These are phyloP conservation scores for Desmodesmus armatus DNA, from an alignment of 139 green algal species.

Conservation along the genomic window DNA sequence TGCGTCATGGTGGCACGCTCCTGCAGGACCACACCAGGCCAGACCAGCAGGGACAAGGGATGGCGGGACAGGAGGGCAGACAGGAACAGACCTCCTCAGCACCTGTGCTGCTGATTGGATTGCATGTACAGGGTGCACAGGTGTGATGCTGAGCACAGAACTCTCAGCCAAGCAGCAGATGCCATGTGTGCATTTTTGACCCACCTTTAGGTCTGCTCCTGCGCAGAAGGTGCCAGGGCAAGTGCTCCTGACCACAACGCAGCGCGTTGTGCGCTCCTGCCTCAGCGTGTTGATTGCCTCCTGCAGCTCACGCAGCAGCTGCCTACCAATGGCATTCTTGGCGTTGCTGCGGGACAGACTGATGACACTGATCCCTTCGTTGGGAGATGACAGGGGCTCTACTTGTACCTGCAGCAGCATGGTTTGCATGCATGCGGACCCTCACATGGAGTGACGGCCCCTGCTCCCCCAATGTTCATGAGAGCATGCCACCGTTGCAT, in stretches of 20 bases:
- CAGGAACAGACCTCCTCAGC: too few species aligned
- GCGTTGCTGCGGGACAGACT: constrained; percentile 68
- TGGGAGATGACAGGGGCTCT: constrained; percentile 64
- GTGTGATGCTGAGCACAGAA: neutral
- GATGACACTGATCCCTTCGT: constrained; percentile 78
- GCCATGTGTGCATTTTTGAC: neutral
- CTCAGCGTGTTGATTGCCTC: constrained; percentile 69
- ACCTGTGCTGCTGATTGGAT: too few species aligned
- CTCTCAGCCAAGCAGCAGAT: neutral
- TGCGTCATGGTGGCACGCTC: constrained; percentile 81
- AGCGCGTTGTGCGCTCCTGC: constrained; percentile 75
- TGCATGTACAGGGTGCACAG: neutral
- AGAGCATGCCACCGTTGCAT: too few species aligned
- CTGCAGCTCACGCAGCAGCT: constrained; percentile 75
- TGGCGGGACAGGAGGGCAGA: too few species aligned
- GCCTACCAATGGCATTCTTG: constrained; percentile 82
- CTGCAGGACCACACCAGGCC: constrained; percentile 40
- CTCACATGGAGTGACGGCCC: too few species aligned
- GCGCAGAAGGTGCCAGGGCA: constrained; percentile 82
- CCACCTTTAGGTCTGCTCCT: constrained; percentile 71
- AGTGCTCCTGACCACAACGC: constrained; percentile 74
- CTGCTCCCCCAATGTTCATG: too few species aligned
- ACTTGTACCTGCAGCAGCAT: constrained; percentile 62
- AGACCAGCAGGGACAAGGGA: too few species aligned
- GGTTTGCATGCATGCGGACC: too few species aligned